Base-by-base conservation (phyloP, 805 yeast species). In the Novakomyces olei region DNA sequence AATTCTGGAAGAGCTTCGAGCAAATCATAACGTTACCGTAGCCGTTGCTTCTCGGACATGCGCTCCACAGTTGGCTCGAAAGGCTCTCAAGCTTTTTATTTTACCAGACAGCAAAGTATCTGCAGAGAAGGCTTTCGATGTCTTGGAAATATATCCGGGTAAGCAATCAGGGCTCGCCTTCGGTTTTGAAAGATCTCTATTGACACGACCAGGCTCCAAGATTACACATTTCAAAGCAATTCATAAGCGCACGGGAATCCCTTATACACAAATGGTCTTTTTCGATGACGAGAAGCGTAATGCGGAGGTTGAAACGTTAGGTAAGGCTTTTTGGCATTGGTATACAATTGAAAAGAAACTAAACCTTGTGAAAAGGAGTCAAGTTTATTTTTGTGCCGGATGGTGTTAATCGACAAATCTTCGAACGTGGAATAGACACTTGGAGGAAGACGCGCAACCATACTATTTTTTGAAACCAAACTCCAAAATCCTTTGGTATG, bases 271-370 rank as follows among this genome's bases (percentile, higher is more conserved):
- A 26, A 61, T 77, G 55, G 50, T 62, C n/a, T 54, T 76, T 35
- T 80, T 68, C 44, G 93, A 80, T 46, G 93, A 80, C 48, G 93
- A 80, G 49, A 44, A 53, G 35, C 60, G 93, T 40, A 80, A 80
- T 45, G 61, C 54, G 38, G 93, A 80, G 42, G 92, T 80, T 3
- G 73, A 67, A 44, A 43, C 50, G 16, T 59, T 75, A 10, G n/a
- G n/a, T n/a, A n/a, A n/a, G n/a, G n/a, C n/a, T n/a, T n/a, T n/a
- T n/a, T n/a, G n/a, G n/a, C n/a, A n/a, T n/a, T n/a, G n/a, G n/a
- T n/a, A n/a, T n/a, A n/a, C n/a, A n/a, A n/a, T n/a, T n/a, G n/a
- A n/a, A n/a, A n/a, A n/a, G n/a, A n/a, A n/a, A n/a, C n/a, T n/a
- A n/a, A n/a, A n/a, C n/a, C n/a, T n/a, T n/a, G n/a, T n/a, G n/a